These are phyloP conservation scores for Macadamia tetraphylla DNA, from an alignment of 164 flowering plant genomes.

Conservation along the genomic window DNA sequence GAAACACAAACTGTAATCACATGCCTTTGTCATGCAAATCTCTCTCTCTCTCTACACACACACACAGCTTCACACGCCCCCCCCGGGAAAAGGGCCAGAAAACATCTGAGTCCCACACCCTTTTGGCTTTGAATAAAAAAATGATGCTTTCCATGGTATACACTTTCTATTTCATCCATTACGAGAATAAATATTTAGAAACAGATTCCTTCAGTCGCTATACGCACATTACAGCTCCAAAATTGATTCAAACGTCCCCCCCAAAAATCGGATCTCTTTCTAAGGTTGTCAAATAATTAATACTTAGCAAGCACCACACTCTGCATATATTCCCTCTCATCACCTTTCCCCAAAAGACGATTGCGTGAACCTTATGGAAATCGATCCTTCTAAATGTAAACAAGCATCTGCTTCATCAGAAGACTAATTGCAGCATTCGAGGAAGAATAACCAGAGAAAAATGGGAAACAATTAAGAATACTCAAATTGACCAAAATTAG, in stretches of 20 bases:
- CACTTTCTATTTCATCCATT: neutral
- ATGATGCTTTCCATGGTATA: neutral
- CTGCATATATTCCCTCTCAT: neutral
- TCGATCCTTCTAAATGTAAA: neutral
- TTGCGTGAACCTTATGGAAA: neutral
- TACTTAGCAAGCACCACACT: neutral
- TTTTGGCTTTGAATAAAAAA: neutral
- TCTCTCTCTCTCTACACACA: no score
- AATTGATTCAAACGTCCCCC: neutral
- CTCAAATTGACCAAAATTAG: no score
- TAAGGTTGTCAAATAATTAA: neutral
- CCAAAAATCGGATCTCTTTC: neutral
- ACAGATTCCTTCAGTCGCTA: neutral
- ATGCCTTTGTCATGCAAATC: no score
- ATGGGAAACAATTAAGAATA: no score
- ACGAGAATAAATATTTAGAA: neutral
- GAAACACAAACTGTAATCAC: no score
- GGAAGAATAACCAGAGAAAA: no score
- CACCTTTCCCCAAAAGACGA: slow-evolving; percentile 1
- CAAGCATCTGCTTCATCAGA: neutral
- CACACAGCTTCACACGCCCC: no score
- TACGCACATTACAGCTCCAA: neutral
- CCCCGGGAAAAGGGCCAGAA: neutral
- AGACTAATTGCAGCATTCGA: no score
- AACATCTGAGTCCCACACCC: neutral